These are phyloP conservation scores for Monosporozyma aerobia DNA, from an alignment of 805 yeast species.

Conservation along the genomic window DNA sequence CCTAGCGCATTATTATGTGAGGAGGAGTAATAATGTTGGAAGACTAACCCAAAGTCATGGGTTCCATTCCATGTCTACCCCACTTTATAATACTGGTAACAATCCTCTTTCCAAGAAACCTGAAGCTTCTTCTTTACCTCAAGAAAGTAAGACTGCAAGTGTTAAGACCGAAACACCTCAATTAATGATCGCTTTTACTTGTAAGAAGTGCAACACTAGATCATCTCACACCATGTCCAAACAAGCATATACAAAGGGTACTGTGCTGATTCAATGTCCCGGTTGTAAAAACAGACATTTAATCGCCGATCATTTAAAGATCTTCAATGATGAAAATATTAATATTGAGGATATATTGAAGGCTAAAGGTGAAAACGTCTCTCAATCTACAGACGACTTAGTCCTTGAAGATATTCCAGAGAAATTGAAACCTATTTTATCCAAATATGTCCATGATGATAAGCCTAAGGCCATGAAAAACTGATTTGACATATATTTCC, in stretches of 20 bases:
- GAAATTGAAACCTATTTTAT: slow-evolving; percentile 11
- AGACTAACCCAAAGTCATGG: neutral
- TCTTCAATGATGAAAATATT: slow-evolving; percentile 64
- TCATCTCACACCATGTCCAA: slow-evolving; percentile 87
- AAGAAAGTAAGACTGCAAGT: neutral
- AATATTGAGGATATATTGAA: slow-evolving; percentile 72
- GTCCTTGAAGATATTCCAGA: slow-evolving; percentile 37
- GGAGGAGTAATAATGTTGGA: neutral
- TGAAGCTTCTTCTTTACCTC: neutral
- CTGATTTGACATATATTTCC: neutral
- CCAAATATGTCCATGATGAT: neutral
- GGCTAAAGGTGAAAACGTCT: slow-evolving; percentile 67
- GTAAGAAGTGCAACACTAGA: slow-evolving; percentile 75
- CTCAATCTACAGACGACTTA: slow-evolving; percentile 56
- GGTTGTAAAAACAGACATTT: slow-evolving; percentile 81
- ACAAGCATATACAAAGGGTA: slow-evolving; percentile 81
- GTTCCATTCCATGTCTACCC: neutral
- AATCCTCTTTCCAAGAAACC: neutral
- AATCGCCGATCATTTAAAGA: slow-evolving; percentile 81
- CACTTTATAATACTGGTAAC: neutral
- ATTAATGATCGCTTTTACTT: slow-evolving; percentile 83
- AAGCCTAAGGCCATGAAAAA: neutral
- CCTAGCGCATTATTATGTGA: neutral
- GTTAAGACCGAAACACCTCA: slow-evolving; percentile 53
- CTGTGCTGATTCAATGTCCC: slow-evolving; percentile 86